Percentiles rank a stretch among this genome's conserved stretches.
phyloP scores from a whole-genome alignment of 768 basidiomycete species.

The Mycena capillaripes region DNA sequence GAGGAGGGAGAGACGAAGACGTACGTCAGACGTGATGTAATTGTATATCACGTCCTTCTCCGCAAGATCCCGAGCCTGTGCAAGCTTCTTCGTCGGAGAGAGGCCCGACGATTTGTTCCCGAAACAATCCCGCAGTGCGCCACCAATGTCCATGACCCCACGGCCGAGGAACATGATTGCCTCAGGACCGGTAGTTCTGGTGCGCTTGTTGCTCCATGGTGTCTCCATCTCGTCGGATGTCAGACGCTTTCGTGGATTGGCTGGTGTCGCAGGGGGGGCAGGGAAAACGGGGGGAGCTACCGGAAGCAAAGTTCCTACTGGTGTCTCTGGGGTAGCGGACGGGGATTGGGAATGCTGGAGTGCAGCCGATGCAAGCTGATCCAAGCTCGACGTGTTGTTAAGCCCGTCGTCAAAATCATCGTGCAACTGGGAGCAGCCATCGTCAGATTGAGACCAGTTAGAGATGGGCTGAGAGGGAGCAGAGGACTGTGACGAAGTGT shows the following conservation, averaged over 20 bases:
- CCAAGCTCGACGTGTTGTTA: not conserved
- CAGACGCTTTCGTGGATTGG: not conserved
- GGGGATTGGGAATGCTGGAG: not conserved
- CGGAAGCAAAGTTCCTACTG: not conserved
- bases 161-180: not conserved
- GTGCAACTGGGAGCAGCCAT: not conserved
- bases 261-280: not conserved
- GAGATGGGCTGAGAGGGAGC: not conserved
- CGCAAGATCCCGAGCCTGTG: not conserved
- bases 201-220: not conserved
- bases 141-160: no score
- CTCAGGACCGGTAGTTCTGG: not conserved
- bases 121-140: not conserved
- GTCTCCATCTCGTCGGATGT: not conserved
- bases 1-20: not conserved
- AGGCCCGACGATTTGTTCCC: not conserved
- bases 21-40: not conserved
- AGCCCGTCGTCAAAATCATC: not conserved
- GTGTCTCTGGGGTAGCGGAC: not conserved
- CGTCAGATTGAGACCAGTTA: not conserved
- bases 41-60: not conserved
- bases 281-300: not conserved
- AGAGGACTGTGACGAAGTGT: not conserved
- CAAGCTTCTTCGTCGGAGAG: not conserved
- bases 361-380: not conserved